Percentiles rank a stretch among this genome's conserved stretches.
phyloP scores from a whole-genome alignment of 257 asterid species.

The Solanum arcanum region DNA sequence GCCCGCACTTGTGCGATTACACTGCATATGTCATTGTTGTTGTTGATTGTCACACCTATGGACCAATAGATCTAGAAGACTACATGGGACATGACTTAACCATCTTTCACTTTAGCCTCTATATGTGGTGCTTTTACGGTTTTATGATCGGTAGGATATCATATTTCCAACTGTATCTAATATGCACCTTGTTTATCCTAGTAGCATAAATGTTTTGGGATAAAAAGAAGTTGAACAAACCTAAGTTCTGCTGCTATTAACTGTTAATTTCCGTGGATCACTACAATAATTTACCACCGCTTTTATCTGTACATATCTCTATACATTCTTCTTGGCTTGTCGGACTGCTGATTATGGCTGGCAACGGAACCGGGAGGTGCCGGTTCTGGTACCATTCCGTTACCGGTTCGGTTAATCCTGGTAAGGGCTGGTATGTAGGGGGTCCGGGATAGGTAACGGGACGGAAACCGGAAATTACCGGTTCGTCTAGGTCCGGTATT shows the following conservation, averaged over 20 bases:
- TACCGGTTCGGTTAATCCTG: no score
- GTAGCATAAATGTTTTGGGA: background rate
- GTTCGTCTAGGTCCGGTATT: no score
- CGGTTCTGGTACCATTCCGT: no score
- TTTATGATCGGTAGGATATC: background rate
- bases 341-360: background rate
- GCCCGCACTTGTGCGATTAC: background rate
- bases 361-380: no score
- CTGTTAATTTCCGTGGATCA: background rate
- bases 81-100: background rate
- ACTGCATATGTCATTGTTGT: background rate
- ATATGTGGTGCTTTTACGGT: background rate
- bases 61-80: background rate
- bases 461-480: no score
- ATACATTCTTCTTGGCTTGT: background rate
- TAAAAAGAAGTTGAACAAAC: background rate
- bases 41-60: background rate
- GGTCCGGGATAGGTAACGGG: no score
- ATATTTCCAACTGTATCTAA: background rate
- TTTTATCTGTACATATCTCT: background rate
- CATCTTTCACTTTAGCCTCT: background rate
- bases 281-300: background rate
- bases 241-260: background rate
- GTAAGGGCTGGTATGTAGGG: no score
- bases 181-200: background rate